Evolutionary conservation across 306 rosid species (phyloP), one percentile per base, ranked within the genome.

Genomic region (Hylodesmum podocarpum): DNA sequence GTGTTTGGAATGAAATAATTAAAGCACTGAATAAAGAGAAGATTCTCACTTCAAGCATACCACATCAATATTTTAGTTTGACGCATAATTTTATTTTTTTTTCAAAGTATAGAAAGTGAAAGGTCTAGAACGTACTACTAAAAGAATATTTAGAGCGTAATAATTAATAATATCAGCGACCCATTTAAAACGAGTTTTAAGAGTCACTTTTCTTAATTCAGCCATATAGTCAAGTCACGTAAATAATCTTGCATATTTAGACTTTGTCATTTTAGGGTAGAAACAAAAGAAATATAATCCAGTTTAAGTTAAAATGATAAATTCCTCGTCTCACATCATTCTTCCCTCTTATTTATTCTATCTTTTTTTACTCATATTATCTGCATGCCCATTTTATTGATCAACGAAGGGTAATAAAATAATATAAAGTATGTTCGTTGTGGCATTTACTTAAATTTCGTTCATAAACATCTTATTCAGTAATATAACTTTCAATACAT

Each of bases 1-100:
- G 24, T 72, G 15, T 25, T 15, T 11, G 21, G 2, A 49, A 53
- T 25, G 55, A 73, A 73, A 41, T 2, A 12, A 41, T 6, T 28
- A 18, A 41, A 11, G 34, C 24, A 36, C 39, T 8, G n/a, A 70
- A 50, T 5, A 21, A 51, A 71, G 11, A 71, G 6, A 12, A 24
- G 12, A 22, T 55, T 72, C 7, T 4, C 55, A 58, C 3, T 10
- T 73, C 37, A 18, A 62, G 18, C 50, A 5, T 19, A 3, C 31
- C 34, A 40, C 22, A 27, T 37, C 31, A 51, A 36, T 76, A 31
- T 53, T 66, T 55, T 66, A 77, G 58, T 16, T 27, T 66, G 81
- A 19, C 59, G 28, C 18, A 16, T 2, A 2, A 33, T 6, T 12
- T 12, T 57, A 3, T 59, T 12, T 62, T 7, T 16, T 3, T 15